Base-by-base conservation (phyloP, 768 basidiomycete genomes). In the Candolleomyces efflorescens region DNA sequence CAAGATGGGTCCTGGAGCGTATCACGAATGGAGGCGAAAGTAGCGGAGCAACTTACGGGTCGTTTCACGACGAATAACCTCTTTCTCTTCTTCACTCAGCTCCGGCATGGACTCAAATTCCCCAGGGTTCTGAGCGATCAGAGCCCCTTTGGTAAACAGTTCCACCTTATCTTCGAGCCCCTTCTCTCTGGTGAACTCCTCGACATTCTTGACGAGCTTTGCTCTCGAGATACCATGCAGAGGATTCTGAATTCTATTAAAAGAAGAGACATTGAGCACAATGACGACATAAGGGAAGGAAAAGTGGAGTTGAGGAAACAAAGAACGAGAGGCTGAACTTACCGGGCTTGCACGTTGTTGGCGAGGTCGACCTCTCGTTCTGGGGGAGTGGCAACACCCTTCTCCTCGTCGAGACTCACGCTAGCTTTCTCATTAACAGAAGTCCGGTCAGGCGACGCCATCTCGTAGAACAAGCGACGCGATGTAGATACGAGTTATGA, bases 121-220 rank as follows among this genome's bases (percentile, higher is more conserved):
- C 64, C 65, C 66, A 0, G 88, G 85, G 57, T 83, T 81, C 65
- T 91, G 90, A 1, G 90, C 89, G 20, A 92, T 64, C 9, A 91
- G 72, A 0, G 91, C 91, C 18, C 83, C 90, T 71, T 88, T 90
- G 64, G 79, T 73, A 60, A 92, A 78, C 10, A 81, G 61, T 2
- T 71, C 49, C 2, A 73, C 63, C 20, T 79, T 74, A 45, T 83
- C 79, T 9, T 75, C 73, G 54, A 81, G 67, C 5, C 73, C 79
- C 47, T 76, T 70, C 55, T 78, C 78, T 55, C 71, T 73, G 0
- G 83, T 81, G 63, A 92, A 94, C 9, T 71, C 67, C 47, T 84
- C 81, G 27, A 85, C 88, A 54, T 85, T 79, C 1, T 74, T 67
- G 63, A 87, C 70, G 52, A 93, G 80, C 49, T 79, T 75, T 10